These are phyloP conservation scores for Clohesyomyces aquaticus DNA, from an alignment of 495 filamentous ascomycete species.

Conservation along the genomic window DNA sequence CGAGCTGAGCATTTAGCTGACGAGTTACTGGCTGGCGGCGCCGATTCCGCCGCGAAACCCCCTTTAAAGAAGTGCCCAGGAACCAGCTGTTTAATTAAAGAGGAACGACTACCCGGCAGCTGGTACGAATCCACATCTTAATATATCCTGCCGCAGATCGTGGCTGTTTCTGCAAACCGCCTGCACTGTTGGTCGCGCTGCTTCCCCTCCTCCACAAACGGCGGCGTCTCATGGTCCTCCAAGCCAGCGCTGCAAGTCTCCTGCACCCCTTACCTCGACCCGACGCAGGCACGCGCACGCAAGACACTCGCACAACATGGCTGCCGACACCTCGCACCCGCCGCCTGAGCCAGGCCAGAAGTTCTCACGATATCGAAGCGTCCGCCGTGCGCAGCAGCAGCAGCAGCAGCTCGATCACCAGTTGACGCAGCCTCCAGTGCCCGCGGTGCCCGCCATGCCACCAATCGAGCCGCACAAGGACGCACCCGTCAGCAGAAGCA, in stretches of 20 bases:
- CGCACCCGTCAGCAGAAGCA: slow-evolving; percentile 41
- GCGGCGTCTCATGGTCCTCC: not conserved
- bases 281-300: slow-evolving; percentile 19
- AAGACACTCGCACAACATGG: slow-evolving; percentile 38
- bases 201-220: not conserved
- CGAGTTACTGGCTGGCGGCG: too few relatives aligned
- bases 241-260: not conserved
- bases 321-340: slow-evolving; percentile 24
- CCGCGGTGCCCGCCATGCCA: slow-evolving; percentile 17
- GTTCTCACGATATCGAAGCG: slow-evolving; percentile 46
- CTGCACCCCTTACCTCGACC: slow-evolving; percentile 20
- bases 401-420: slow-evolving; percentile 10
- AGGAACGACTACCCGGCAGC: not conserved
- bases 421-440: not conserved
- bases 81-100: not conserved
- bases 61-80: too few relatives aligned
- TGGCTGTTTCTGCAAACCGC: not conserved
- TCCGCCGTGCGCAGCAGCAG: slow-evolving; percentile 35
- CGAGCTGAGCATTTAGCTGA: too few relatives aligned
- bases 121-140: not conserved
- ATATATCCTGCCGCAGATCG: not conserved
- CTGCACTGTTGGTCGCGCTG: not conserved
- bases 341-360: slow-evolving; percentile 13
- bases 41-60: too few relatives aligned
- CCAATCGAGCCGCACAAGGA: slow-evolving; percentile 29